A percentile compares a stretch with the other conserved stretches of the same genome.
phyloP scores from a whole-genome alignment of 331 rosid genomes.

The Malus hybrid region DNA sequence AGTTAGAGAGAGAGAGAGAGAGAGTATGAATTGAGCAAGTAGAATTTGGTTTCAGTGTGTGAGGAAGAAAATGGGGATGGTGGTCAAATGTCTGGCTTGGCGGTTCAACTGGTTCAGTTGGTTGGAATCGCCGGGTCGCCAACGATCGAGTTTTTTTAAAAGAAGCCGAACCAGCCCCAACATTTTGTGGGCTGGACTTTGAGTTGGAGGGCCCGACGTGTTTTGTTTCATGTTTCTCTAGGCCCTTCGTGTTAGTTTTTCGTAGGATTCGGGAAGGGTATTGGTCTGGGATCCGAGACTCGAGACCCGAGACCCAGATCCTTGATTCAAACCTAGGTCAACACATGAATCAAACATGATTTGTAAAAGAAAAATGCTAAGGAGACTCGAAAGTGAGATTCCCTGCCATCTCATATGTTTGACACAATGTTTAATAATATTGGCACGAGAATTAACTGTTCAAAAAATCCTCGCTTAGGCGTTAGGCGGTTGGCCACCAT shows the following conservation, averaged over 20 bases:
- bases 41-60: background rate
- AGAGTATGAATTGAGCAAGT: background rate
- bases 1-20: too few species aligned
- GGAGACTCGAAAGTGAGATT: rapidly evolving
- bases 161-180: background rate
- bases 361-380: too few species aligned
- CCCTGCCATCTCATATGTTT: rapidly evolving
- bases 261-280: background rate
- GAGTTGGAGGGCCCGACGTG: background rate
- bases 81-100: background rate
- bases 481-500: too few species aligned
- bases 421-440: too few species aligned
- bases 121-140: background rate
- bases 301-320: background rate
- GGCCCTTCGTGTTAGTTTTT: background rate
- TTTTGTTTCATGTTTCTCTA: background rate
- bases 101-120: background rate
- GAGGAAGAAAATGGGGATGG: background rate
- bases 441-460: too few species aligned
- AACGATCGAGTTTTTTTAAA: background rate
- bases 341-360: too few species aligned
- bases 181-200: background rate
- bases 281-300: background rate
- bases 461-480: too few species aligned
- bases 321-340: background rate